These are phyloP conservation scores for Magnaporthiopsis poae DNA, from an alignment of 2,329 filamentous ascomycete species.

Conservation along the genomic window DNA sequence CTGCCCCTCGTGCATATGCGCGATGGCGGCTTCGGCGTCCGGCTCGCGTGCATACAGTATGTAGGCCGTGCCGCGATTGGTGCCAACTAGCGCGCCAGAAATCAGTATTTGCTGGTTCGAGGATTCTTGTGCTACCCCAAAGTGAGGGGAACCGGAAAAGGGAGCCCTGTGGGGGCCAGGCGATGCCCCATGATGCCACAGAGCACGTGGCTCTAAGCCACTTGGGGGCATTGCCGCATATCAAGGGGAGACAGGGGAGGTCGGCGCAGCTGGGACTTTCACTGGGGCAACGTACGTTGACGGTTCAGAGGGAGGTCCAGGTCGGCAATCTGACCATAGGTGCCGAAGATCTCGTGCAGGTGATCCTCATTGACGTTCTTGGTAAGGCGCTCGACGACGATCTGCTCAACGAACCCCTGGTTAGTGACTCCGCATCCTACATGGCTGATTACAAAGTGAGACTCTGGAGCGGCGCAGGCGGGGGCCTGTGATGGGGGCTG, in stretches of 20 bases:
- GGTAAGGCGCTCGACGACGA: slow-evolving; percentile 90
- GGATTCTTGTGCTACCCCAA: background rate
- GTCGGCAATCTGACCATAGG: slow-evolving; percentile 76
- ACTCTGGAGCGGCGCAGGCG: background rate
- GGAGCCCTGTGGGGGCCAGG: background rate
- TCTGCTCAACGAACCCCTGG: slow-evolving; percentile 38
- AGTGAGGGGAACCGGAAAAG: background rate
- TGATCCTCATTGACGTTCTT: slow-evolving; percentile 89
- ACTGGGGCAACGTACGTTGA: slow-evolving; percentile 50
- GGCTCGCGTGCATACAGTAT: slow-evolving; percentile 69
- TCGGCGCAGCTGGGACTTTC: slow-evolving; percentile 5
- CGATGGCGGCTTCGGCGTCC: slow-evolving; percentile 78
- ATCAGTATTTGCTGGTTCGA: background rate
- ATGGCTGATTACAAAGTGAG: background rate
- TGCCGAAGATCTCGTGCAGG: slow-evolving; percentile 81
- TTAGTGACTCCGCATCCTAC: slow-evolving; percentile 7
- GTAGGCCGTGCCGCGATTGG: slow-evolving; percentile 87
- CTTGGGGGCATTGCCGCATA: background rate
- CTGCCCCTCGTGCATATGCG: slow-evolving; percentile 97
- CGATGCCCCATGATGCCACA: background rate
- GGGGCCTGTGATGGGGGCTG: background rate
- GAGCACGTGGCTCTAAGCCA: background rate
- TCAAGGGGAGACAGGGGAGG: background rate
- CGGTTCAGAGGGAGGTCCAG: slow-evolving; percentile 84
- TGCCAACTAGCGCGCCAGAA: slow-evolving; percentile 38